Percentiles rank a stretch among this genome's conserved stretches.
phyloP scores from a whole-genome alignment of 768 basidiomycete genomes.

The Tephrocybe sp. region DNA sequence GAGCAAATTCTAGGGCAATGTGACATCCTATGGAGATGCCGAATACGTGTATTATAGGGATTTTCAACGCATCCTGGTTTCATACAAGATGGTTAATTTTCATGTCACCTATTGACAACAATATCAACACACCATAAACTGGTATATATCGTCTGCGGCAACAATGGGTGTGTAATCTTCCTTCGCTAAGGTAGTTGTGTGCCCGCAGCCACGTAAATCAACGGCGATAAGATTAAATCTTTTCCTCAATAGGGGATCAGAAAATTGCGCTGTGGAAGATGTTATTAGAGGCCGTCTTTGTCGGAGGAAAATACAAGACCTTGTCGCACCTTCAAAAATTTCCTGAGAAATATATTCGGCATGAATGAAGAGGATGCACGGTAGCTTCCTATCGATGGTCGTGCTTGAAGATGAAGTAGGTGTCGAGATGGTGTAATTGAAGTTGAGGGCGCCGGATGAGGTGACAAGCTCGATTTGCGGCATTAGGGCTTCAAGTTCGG shows the following conservation, averaged over 20 bases:
- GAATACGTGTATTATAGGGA: conserved; percentile 5
- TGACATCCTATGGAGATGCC: conserved; percentile 11
- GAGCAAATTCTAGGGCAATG: conserved; percentile 8
- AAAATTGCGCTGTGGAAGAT: conserved; percentile 29
- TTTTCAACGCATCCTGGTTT: conserved; percentile 2
- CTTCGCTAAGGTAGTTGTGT: conserved; percentile 27
- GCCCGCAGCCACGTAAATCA: conserved; percentile 34
- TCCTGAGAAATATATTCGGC: conserved; percentile 31
- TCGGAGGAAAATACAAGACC: background rate
- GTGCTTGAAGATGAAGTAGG: conserved; percentile 29
- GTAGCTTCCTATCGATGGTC: conserved; percentile 32
- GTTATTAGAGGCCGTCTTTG: background rate
- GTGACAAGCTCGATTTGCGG: conserved; percentile 29
- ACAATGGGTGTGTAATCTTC: conserved; percentile 25
- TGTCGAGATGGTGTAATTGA: conserved; percentile 37
- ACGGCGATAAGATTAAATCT: conserved; percentile 38
- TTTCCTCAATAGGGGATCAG: conserved; percentile 29
- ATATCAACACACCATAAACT: conserved; percentile 30
- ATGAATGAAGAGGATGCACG: conserved; percentile 38
- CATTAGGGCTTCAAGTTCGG: conserved; percentile 20
- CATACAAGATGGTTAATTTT: background rate
- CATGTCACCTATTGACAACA: background rate
- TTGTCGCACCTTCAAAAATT: conserved; percentile 33
- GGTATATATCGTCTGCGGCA: conserved; percentile 30
- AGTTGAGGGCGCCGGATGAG: conserved; percentile 27